Evolutionary conservation across 192 early-diverging fungal genomes (phyloP).

Genomic region (Backusella tarrabulga): DNA sequence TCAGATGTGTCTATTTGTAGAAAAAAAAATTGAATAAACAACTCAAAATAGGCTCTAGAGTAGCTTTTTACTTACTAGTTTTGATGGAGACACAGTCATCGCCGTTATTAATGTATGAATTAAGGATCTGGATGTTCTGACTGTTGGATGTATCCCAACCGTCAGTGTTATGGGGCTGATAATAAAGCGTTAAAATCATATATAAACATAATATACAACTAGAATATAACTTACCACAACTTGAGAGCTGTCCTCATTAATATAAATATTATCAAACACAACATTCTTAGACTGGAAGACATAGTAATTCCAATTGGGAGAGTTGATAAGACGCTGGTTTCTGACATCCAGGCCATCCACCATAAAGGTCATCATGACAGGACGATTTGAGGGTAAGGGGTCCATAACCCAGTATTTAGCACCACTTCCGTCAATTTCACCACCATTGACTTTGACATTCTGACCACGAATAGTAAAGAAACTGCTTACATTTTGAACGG

Average conservation of each 20-base stretch:
- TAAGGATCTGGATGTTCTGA: background rate
- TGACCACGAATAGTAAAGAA: background rate
- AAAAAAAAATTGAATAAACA: background rate
- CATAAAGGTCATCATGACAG: constrained; percentile 1
- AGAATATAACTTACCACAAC: background rate
- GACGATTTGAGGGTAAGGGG: background rate
- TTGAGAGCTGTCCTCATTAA: background rate
- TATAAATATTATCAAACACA: background rate
- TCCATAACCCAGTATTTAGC: background rate
- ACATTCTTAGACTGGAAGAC: background rate
- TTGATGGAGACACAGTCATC: background rate
- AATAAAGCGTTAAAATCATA: background rate
- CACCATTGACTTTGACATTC: background rate
- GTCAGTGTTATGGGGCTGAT: background rate
- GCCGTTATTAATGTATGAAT: background rate
- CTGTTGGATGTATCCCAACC: background rate
- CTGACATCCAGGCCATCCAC: background rate
- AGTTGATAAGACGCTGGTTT: background rate
- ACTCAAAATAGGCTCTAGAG: background rate
- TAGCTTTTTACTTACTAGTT: background rate
- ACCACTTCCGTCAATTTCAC: background rate
- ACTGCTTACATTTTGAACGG: background rate
- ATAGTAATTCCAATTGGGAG: constrained; percentile 1
- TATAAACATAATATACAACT: background rate
- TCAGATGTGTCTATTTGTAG: background rate